phyloP scores from a whole-genome alignment of 192 early-diverging fungal species.

The Coemansia sp. region DNA sequence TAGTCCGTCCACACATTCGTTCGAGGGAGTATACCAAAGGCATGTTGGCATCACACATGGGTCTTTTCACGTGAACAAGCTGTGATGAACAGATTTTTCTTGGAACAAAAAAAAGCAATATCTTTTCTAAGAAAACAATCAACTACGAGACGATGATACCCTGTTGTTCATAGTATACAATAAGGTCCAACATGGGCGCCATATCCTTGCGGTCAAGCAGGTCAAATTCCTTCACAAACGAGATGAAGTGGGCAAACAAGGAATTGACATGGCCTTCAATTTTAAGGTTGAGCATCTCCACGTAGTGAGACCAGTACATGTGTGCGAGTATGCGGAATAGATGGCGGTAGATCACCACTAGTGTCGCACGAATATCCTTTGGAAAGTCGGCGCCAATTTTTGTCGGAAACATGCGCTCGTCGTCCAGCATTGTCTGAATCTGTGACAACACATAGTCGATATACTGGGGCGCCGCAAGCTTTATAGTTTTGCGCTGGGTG shows the following conservation, averaged over 20 bases:
- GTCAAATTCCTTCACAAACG: slow-evolving; percentile 92
- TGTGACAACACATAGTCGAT: slow-evolving; percentile 89
- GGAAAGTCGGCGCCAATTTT: slow-evolving; percentile 91
- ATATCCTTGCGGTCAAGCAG: slow-evolving; percentile 90
- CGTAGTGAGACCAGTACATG: slow-evolving; percentile 90
- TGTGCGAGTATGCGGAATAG: slow-evolving; percentile 89
- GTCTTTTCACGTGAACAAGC: slow-evolving; percentile 4
- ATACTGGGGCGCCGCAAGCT: slow-evolving; percentile 91
- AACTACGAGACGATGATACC: slow-evolving; percentile 27
- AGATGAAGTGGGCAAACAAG: slow-evolving; percentile 92
- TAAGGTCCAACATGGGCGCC: slow-evolving; percentile 76
- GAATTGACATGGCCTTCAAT: slow-evolving; percentile 94
- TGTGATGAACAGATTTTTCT: too few species aligned
- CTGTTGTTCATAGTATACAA: slow-evolving; percentile 56
- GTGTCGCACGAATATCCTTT: slow-evolving; percentile 64
- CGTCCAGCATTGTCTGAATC: slow-evolving; percentile 83
- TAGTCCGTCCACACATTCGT: neutral
- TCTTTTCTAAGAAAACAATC: neutral
- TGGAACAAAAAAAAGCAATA: neutral
- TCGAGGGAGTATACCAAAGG: neutral
- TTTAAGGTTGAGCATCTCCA: slow-evolving; percentile 76
- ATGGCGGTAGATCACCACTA: slow-evolving; percentile 79
- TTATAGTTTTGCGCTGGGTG: slow-evolving; percentile 73
- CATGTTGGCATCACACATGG: neutral
- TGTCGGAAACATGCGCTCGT: slow-evolving; percentile 92